These are phyloP conservation scores for Bothriochloa decipiens DNA, from an alignment of 176 grass and related monocot genomes.

Conservation along the genomic window DNA sequence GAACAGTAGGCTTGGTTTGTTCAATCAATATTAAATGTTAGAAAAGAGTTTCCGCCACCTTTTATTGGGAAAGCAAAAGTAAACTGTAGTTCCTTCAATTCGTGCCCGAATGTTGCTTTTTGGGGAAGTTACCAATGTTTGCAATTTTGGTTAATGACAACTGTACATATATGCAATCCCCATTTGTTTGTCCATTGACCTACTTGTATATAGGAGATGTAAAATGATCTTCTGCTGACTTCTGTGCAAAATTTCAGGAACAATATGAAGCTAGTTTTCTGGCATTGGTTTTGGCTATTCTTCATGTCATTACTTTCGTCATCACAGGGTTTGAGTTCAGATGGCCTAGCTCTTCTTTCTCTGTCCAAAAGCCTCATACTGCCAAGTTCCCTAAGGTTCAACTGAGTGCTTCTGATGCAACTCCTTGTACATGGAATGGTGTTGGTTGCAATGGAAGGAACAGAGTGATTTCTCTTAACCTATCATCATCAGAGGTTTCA, in stretches of 20 bases:
- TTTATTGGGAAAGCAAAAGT: no score
- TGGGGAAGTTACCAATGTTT: neutral
- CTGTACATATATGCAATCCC: neutral
- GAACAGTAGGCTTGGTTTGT: no score
- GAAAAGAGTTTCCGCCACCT: no score
- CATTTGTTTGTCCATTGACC: neutral
- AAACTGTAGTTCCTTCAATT: no score
- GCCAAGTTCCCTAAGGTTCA: slow-evolving; percentile 40
- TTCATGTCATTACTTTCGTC: slow-evolving; percentile 30
- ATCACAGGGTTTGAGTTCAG: slow-evolving; percentile 57
- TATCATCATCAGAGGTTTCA: slow-evolving; percentile 45
- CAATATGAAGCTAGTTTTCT: slow-evolving; percentile 47
- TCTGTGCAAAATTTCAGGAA: slow-evolving; percentile 6
- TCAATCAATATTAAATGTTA: no score
- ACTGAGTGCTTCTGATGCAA: slow-evolving; percentile 57
- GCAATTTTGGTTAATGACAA: neutral
- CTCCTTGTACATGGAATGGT: slow-evolving; percentile 67
- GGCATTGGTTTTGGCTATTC: slow-evolving; percentile 35
- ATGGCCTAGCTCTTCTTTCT: slow-evolving; percentile 59
- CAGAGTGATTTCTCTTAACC: slow-evolving; percentile 51
- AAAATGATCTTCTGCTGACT: neutral
- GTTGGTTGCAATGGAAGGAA: slow-evolving; percentile 47
- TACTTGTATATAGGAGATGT: neutral
- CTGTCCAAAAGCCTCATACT: slow-evolving; percentile 56
- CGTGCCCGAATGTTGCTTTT: no score